These are phyloP conservation scores for Septoria linicola DNA, from an alignment of 2,329 filamentous ascomycete species.

Conservation along the genomic window DNA sequence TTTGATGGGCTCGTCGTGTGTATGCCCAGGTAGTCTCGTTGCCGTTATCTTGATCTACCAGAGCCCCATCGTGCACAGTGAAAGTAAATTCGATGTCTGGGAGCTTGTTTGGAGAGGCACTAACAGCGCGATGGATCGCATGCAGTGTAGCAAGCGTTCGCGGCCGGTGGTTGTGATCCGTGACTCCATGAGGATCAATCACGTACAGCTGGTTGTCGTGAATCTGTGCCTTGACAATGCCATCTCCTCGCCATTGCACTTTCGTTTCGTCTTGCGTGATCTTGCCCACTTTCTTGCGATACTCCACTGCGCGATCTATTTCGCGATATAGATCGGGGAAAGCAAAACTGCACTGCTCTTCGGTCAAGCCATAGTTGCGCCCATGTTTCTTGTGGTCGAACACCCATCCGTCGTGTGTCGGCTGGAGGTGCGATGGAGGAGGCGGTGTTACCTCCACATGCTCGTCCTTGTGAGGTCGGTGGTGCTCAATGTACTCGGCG, in stretches of 20 bases:
- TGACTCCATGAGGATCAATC: conserved; percentile 28
- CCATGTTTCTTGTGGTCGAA: conserved; percentile 27
- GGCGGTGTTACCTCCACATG: neutral
- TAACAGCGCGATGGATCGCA: conserved; percentile 49
- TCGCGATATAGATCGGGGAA: conserved; percentile 36
- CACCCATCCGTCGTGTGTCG: conserved; percentile 16
- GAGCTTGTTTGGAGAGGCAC: conserved; percentile 39
- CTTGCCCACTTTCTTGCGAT: conserved; percentile 25
- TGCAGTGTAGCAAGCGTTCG: conserved; percentile 43
- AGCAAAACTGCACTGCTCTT: conserved; percentile 32
- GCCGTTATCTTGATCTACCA: conserved; percentile 15
- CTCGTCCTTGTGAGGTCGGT: conserved; percentile 8
- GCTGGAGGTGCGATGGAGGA: conserved; percentile 4
- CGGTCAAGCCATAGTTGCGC: conserved; percentile 31
- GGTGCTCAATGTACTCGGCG: conserved; percentile 12
- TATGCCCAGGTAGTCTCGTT: conserved; percentile 32
- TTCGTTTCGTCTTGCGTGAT: conserved; percentile 30
- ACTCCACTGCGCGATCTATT: conserved; percentile 32
- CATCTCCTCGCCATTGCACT: conserved; percentile 28
- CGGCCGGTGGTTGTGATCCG: conserved; percentile 28
- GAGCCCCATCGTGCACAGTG: conserved; percentile 46
- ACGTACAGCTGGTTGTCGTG: conserved; percentile 36
- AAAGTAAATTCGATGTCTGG: conserved; percentile 49
- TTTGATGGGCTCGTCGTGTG: conserved; percentile 32
- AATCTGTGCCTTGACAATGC: conserved; percentile 31